Conservation (phyloP, 169 alveolate genomes). For the Besnoitia besnoiti region DNA sequence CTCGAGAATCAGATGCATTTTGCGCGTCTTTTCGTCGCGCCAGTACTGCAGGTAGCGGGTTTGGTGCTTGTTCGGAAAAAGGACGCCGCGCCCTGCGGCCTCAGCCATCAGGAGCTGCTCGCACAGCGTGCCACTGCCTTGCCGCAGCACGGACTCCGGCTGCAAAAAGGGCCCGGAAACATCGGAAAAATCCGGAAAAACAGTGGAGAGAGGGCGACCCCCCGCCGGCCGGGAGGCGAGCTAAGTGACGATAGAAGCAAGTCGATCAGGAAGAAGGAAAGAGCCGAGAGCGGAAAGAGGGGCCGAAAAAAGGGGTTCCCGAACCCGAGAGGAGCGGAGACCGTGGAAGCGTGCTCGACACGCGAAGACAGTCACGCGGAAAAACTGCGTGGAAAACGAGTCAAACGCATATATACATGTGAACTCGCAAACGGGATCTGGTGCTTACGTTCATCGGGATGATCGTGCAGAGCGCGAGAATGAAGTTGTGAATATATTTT, state of each 20-base stretch:
- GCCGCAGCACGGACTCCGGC: conserved; percentile 89
- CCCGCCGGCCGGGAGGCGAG: neutral
- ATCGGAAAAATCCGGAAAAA: neutral
- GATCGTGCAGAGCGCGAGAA: conserved; percentile 96
- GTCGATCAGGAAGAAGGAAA: no score
- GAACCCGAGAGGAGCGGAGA: neutral
- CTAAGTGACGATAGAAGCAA: neutral
- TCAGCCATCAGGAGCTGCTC: conserved; percentile 98
- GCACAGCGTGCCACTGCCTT: conserved; percentile 99
- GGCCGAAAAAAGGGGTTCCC: no score
- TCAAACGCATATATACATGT: neutral
- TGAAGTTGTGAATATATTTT: conserved; percentile 97
- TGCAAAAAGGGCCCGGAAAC: conserved; percentile 44
- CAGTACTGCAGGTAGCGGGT: conserved; percentile 85
- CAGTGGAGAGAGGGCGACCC: neutral
- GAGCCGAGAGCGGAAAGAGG: no score
- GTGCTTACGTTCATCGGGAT: conserved; percentile 92
- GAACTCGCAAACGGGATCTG: neutral
- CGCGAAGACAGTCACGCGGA: no score
- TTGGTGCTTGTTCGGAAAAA: conserved; percentile 96
- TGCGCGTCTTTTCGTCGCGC: conserved; percentile 72
- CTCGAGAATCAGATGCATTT: conserved; percentile 78
- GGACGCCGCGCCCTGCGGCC: conserved; percentile 93
- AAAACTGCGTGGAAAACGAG: neutral
- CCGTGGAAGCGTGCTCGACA: no score